phyloP scores from a whole-genome alignment of 371 early-diverging fungal species.

The Entomophthora muscae region DNA sequence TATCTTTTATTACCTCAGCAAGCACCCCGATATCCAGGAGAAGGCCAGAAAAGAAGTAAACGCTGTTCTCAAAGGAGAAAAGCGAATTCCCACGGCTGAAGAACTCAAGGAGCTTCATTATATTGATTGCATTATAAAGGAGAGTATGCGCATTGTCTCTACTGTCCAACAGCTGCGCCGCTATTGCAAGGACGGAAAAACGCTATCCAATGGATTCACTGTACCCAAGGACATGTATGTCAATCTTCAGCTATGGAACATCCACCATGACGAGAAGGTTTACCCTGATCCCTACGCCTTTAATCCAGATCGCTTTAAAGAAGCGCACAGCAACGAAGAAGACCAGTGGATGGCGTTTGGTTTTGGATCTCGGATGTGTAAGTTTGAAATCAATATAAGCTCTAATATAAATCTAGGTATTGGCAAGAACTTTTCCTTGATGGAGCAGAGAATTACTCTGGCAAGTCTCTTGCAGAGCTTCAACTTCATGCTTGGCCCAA shows the following conservation, averaged over 20 bases:
- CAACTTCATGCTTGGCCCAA: background rate
- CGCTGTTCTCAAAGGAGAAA: background rate
- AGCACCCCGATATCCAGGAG: background rate
- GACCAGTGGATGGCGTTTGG: constrained; percentile 6
- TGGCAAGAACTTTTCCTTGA: constrained; percentile 17
- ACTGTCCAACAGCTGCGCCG: background rate
- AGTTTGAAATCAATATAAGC: background rate
- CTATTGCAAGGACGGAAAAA: background rate
- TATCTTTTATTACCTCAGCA: constrained; percentile 20
- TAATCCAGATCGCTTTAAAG: background rate
- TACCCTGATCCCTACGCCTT: background rate
- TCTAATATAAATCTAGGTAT: constrained; percentile 11
- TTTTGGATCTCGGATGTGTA: constrained; percentile 8
- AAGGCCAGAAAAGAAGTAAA: background rate
- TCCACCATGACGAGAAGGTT: background rate
- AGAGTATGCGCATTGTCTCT: constrained; percentile 2
- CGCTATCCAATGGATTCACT: background rate
- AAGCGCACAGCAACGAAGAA: background rate
- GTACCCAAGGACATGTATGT: constrained; percentile 1
- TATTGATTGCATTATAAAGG: background rate
- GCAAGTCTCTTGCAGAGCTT: constrained; percentile 13
- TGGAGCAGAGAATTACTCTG: constrained; percentile 16
- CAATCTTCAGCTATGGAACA: background rate
- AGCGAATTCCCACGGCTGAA: background rate
- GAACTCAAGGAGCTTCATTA: background rate